Evolutionary conservation across 768 basidiomycete genomes (phyloP).

Genomic region (Boletus vermiculosoides): DNA sequence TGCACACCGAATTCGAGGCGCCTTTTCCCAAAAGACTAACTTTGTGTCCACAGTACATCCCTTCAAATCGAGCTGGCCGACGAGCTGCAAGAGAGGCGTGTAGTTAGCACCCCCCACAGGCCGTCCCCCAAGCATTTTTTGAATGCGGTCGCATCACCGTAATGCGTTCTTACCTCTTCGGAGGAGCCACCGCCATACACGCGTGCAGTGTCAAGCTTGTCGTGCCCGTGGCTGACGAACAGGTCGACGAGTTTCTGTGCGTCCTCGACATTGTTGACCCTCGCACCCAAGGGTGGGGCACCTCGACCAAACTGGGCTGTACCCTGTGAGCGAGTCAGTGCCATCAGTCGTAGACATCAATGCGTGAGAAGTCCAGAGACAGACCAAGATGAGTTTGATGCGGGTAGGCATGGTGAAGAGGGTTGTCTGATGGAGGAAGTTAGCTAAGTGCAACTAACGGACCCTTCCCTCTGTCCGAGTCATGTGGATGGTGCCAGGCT

Average conservation of each 20-base stretch:
- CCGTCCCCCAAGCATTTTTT: too few relatives aligned
- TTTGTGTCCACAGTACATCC: constrained; percentile 23
- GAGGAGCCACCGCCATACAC: constrained; percentile 14
- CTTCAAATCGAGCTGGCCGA: constrained; percentile 14
- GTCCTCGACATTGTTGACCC: constrained; percentile 12
- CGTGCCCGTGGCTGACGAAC: constrained; percentile 13
- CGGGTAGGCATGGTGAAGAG: background rate
- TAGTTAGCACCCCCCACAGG: background rate
- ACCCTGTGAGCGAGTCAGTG: constrained; percentile 2
- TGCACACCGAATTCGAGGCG: background rate
- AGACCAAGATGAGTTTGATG: constrained; percentile 9
- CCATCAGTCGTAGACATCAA: background rate
- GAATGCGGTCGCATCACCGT: background rate
- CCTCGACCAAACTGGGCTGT: constrained; percentile 16
- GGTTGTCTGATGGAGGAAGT: too few relatives aligned
- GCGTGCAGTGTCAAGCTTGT: constrained; percentile 12
- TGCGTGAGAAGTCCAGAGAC: background rate
- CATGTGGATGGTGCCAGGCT: background rate
- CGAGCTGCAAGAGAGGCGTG: constrained; percentile 2
- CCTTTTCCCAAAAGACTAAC: background rate
- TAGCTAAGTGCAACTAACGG: background rate
- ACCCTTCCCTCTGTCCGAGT: background rate
- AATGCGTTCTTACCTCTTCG: constrained; percentile 8
- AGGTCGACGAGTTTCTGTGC: constrained; percentile 24
- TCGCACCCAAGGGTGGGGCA: constrained; percentile 4